Conservation (phyloP, 2,329 filamentous ascomycete genomes). For the Pseudogymnoascus sp. region DNA sequence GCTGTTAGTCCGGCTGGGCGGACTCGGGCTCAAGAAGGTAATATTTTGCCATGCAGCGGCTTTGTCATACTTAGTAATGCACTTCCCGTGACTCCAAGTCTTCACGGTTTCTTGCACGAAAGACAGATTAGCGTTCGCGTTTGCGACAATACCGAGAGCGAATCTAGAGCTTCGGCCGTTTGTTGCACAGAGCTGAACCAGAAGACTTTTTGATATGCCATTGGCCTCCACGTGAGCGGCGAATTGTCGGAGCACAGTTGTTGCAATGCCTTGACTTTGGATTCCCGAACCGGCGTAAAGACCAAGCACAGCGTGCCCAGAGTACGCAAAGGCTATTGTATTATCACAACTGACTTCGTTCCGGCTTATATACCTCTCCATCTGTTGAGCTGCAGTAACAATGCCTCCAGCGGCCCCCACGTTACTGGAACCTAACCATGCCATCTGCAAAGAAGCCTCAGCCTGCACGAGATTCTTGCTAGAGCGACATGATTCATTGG, state of each 20-base stretch:
- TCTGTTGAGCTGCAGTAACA: neutral
- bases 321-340: conserved; percentile 5
- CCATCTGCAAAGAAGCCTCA: neutral
- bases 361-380: neutral
- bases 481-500: neutral
- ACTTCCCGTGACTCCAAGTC: neutral
- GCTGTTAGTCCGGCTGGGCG: neutral
- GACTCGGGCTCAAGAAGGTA: neutral
- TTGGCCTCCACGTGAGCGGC: neutral
- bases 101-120: neutral
- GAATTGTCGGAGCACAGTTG: neutral
- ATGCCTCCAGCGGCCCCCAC: neutral
- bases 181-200: conserved; percentile 4
- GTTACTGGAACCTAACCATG: neutral
- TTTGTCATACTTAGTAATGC: neutral
- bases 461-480: neutral
- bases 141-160: neutral
- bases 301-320: neutral
- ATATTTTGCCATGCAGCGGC: neutral
- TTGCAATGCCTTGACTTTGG: neutral
- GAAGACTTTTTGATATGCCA: neutral
- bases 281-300: neutral
- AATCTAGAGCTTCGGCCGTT: neutral
- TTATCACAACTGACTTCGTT: neutral
- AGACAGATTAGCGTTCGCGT: neutral